Percentiles rank a stretch among this genome's conserved stretches.
Conservation (phyloP, 163 green algal genomes). For the Trebouxia gelatinosa region DNA sequence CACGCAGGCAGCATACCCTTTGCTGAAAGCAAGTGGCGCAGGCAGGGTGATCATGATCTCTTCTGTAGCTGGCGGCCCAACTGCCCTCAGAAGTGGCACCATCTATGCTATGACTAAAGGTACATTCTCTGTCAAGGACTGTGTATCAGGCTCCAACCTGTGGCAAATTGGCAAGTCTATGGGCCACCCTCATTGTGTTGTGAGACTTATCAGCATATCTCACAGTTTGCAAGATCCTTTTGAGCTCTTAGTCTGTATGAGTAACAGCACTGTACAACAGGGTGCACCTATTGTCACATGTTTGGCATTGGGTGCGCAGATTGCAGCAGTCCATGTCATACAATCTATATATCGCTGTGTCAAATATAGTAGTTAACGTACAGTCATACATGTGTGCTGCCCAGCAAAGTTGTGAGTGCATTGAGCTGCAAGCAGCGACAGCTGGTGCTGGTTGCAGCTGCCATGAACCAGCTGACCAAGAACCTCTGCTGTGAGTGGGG, state of each 20-base stretch:
- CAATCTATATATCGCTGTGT: no score
- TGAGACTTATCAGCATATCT: not conserved
- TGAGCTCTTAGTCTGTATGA: not conserved
- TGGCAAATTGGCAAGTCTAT: not conserved
- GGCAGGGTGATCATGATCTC: constrained; percentile 73
- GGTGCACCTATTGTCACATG: no score
- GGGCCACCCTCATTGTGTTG: not conserved
- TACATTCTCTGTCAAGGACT: no score
- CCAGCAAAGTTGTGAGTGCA: not conserved
- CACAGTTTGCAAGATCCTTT: not conserved
- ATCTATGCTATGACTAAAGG: constrained; percentile 86
- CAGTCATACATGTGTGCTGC: not conserved
- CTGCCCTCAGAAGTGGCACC: constrained; percentile 60
- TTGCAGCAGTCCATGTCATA: no score
- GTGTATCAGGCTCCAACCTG: no score
- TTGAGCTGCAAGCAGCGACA: not conserved
- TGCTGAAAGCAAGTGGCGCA: constrained; percentile 57
- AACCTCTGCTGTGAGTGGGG: constrained; percentile 94
- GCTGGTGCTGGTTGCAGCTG: constrained; percentile 46
- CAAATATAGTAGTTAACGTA: not conserved
- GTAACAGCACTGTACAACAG: not conserved
- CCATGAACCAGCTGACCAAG: constrained; percentile 89
- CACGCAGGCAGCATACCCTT: constrained; percentile 47
- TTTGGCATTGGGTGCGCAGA: no score
- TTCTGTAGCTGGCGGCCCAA: constrained; percentile 79